Percentiles rank a stretch among this genome's conserved stretches.
These are phyloP conservation scores for Microbotryomycetes sp. DNA, from an alignment of 1,284 basidiomycete genomes.

Conservation along the genomic window DNA sequence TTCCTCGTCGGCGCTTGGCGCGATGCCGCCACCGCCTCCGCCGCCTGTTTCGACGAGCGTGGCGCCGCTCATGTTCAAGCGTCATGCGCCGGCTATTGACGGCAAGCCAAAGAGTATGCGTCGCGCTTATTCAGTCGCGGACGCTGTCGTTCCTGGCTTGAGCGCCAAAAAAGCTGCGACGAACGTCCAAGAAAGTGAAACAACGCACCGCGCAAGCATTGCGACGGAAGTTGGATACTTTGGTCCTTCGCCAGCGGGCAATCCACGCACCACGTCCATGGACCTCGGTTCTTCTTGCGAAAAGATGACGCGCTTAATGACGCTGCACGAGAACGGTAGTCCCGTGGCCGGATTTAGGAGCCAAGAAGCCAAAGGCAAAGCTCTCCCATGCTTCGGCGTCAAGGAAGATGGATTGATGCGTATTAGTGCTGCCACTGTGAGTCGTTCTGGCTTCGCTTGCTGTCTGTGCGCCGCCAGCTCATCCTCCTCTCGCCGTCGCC, in stretches of 20 bases:
- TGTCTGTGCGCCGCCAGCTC: not conserved
- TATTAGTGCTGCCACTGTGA: conserved; percentile 69
- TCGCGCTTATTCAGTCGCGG: conserved; percentile 27
- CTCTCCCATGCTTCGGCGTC: conserved; percentile 86
- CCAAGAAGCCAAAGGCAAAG: conserved; percentile 84
- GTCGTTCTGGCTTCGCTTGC: conserved; percentile 33
- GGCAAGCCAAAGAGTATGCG: conserved; percentile 19
- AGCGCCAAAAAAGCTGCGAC: not conserved
- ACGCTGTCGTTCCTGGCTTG: conserved; percentile 5
- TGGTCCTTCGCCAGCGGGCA: not conserved
- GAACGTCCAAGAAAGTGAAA: not conserved
- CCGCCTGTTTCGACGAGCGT: not conserved
- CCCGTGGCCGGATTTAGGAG: conserved; percentile 72
- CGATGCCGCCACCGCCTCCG: not conserved
- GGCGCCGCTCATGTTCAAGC: conserved; percentile 8
- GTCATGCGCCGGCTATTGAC: conserved; percentile 20
- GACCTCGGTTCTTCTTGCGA: conserved; percentile 10
- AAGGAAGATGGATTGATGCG: conserved; percentile 93
- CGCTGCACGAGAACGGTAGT: conserved; percentile 18
- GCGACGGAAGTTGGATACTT: not conserved
- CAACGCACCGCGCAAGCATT: conserved; percentile 1
- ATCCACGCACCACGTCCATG: not conserved
- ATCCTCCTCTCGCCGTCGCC: no score
- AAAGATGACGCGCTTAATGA: conserved; percentile 3
- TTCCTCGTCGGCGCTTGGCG: not conserved